Evolutionary conservation across 1,139 yeast genomes (phyloP), one percentile per base, ranked within the genome.

Genomic region (Yamadazyma triangularis): DNA sequence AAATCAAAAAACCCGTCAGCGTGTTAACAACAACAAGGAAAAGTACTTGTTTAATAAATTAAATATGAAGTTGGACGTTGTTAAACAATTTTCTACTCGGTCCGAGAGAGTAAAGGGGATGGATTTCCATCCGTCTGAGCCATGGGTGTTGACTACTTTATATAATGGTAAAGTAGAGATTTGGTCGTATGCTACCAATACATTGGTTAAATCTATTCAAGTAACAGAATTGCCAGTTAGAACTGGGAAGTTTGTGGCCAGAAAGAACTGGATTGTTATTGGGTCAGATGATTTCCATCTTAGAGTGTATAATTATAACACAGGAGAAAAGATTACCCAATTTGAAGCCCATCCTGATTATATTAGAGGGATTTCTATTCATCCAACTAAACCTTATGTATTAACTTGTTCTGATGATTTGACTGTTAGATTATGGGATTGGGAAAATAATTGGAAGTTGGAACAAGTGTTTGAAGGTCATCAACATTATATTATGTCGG

Each of bases 291-390:
- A 91, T 61, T 89, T 83, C 71, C 91, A 84, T 56, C 68, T 91
- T 38, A 77, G 98, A 50, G 94, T 91, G 15, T 91, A 79, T 69
- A 91, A 91, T 59, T 88, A 87, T 67, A 87, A 88, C 60, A 91
- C 98, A 20, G 91, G 95, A 32, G 98, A 91, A 59, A 88, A 87
- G 58, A 75, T 93, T 40, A 74, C 85, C 28, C 97, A 89, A 62
- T 91, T 89, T 53, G 98, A 93, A 63, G 98, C 96, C 4, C 98
- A 91, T 53, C 96, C 96, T 5, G 98, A 93, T 59, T 93, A 91
- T 58, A 85, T 91, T 50, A 80, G 98, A 58, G 78, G 86, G 32
- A 75, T 91, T 46, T 91, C 95, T 7, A 95, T 91, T 25, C 98
- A 91, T 60, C 97, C 97, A 27, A 72, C 93, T 23, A 85, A 85